Evolutionary conservation across 2,329 filamentous ascomycete genomes (phyloP), one percentile per base, ranked within the genome.

Genomic region (Penicillium hesseltinei): DNA sequence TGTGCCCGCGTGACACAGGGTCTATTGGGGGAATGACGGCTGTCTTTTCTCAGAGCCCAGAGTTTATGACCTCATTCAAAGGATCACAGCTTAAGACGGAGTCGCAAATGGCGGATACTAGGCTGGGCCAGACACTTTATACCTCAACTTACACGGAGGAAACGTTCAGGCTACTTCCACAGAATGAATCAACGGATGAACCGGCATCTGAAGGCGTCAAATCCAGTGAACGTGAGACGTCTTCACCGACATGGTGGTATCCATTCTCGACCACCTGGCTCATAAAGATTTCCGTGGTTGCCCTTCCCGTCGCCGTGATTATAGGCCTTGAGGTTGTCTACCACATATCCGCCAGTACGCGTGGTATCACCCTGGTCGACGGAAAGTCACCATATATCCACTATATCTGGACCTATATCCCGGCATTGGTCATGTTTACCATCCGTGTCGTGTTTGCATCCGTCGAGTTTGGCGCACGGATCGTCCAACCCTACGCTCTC

Each of bases 361-460:
- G 5, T 31, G 54, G 54, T 3, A 56, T 56, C 6, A 45, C 45
- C 15, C 19, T 39, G 1, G 40, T 51, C 15, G 54, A 45, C 9
- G 48, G 43, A 3, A 51, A 51, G 23, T 56, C 54, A 39, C 31
- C 54, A 13, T 78, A 59, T 49, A 57, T 50, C 50, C 61, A 63
- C 66, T 63, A 62, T 58, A 51, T 57, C 31, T 66, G 63, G 64
- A 51, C 49, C 15, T 66, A 66, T 29, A 48, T 66, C 19, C 64
- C 64, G 1, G 63, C 64, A 15, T 29, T 65, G 15, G 46, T 63
- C 11, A 64, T 66, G 61, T 57, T 67, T 21, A 42, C 39, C 15
- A 45, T 62, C 13, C 60, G 58, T 47, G 62, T 27, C 48, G 35
- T 65, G 11, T 67, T 62, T 9, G 43, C 62, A 10, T 56, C 50